phyloP scores from a whole-genome alignment of 495 filamentous ascomycete genomes.

The Xylaria bambusicola region DNA sequence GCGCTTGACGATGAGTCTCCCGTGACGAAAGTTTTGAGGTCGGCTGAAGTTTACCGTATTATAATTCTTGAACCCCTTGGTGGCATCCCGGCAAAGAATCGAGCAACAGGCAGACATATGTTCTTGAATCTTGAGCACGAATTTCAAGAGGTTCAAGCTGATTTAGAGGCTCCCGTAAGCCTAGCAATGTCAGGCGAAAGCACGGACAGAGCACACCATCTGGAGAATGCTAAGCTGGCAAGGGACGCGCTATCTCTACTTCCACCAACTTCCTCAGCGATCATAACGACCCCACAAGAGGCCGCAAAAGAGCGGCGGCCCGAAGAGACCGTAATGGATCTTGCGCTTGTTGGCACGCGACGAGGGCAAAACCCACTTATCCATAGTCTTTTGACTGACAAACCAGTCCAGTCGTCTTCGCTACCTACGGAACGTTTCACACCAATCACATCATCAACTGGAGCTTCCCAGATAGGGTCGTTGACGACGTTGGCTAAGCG shows the following conservation, averaged over 20 bases:
- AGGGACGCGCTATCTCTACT: slow-evolving; percentile 70
- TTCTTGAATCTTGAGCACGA: slow-evolving; percentile 97
- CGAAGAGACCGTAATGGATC: slow-evolving; percentile 47
- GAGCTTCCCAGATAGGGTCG: slow-evolving; percentile 41
- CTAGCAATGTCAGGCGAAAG: slow-evolving; percentile 10
- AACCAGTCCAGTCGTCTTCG: slow-evolving; percentile 87
- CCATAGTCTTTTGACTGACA: slow-evolving; percentile 94
- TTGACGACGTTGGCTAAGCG: slow-evolving; percentile 84
- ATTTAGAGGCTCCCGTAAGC: slow-evolving; percentile 46
- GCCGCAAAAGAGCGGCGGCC: slow-evolving; percentile 58
- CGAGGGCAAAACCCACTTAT: slow-evolving; percentile 88
- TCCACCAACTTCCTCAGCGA: slow-evolving; percentile 80
- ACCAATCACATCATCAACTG: slow-evolving; percentile 31
- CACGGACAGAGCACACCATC: slow-evolving; percentile 44
- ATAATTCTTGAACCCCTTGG: slow-evolving; percentile 88
- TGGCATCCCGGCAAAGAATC: slow-evolving; percentile 74
- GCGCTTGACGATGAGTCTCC: slow-evolving; percentile 47
- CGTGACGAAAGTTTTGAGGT: slow-evolving; percentile 44
- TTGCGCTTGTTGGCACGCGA: slow-evolving; percentile 60
- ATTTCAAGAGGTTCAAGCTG: slow-evolving; percentile 63
- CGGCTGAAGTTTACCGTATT: slow-evolving; percentile 74
- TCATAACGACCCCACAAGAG: slow-evolving; percentile 83
- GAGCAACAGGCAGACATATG: slow-evolving; percentile 71
- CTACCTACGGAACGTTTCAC: slow-evolving; percentile 68
- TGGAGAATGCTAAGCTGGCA: slow-evolving; percentile 73